phyloP scores from a whole-genome alignment of 371 early-diverging fungal species.

The Mucor racemosus region DNA sequence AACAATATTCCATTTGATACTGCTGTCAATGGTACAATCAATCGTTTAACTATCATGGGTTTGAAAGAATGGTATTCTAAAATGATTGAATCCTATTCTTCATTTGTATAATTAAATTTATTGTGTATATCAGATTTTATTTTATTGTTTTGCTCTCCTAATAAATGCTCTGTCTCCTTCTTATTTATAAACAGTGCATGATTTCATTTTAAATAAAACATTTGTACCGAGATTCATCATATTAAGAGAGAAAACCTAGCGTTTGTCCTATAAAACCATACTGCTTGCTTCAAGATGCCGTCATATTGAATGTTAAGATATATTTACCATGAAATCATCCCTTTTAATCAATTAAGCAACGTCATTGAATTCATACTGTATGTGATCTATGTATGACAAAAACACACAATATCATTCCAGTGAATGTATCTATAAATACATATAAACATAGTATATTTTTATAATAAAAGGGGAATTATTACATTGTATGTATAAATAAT shows the following conservation, averaged over 20 bases:
- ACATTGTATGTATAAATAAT: not conserved
- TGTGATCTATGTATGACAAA: conserved; percentile 1
- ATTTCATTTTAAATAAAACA: not conserved
- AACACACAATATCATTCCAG: not conserved
- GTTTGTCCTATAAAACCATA: not conserved
- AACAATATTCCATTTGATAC: conserved; percentile 17
- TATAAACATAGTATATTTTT: not conserved
- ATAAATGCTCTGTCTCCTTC: not conserved
- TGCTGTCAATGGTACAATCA: conserved; percentile 18
- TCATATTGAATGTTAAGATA: not conserved
- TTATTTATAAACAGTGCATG: not conserved
- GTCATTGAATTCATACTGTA: not conserved
- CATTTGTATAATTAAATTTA: not conserved
- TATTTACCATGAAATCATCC: not conserved
- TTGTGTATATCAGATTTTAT: not conserved
- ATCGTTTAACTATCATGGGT: conserved; percentile 14
- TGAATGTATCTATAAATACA: not conserved
- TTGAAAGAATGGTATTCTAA: conserved; percentile 18
- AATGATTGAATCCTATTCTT: conserved; percentile 1
- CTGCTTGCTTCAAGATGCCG: not conserved
- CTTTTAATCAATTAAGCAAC: not conserved
- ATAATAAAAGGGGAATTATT: not conserved
- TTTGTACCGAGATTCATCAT: not conserved
- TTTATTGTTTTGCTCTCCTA: not conserved
- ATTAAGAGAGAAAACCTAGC: not conserved